Evolutionary conservation across 2,329 filamentous ascomycete species (phyloP), one percentile per base, ranked within the genome.

Genomic region (Pochonia chlamydosporia): DNA sequence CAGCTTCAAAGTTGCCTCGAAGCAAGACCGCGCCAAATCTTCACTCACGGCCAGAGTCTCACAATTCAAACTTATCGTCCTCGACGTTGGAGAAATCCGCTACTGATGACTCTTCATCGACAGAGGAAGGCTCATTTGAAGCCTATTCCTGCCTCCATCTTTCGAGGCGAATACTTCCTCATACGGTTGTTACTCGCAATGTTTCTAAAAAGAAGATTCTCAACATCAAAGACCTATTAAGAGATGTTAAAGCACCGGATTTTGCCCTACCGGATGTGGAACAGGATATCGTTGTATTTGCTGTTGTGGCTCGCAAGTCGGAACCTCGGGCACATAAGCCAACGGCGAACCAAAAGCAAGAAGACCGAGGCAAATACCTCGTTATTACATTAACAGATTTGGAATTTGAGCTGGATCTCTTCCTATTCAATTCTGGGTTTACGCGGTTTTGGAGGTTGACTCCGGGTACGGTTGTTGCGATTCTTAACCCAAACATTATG

Each of bases 371-470:
- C 43, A 96, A 95, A 64, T 99, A 95, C 70, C 96, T 99, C 87
- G 85, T 92, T 2, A 72, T 99, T 52, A 88, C 82, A 2, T 74
- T 99, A 3, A 89, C 88, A 0, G 92, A 99, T 64, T 73, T 99
- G 10, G 85, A 89, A 58, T 96, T 84, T 81, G 89, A 96, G 57
- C 66, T 99, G 11, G 91, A 97, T 54, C 77, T 97, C 36, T 97
- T 90, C 58, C 79, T 99, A 13, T 99, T 99, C 67, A 87, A 88
- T 58, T 83, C 85, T 0, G 95, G 89, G 6, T 96, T 97, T 58
- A 85, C 88, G 14, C 83, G 87, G 46, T 99, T 93, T 70, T 97
- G 92, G 85, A 95, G 95, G 62, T 73, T 97, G n/a, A 84, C 84
- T 0, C 80, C 89, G 2, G 93, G 93, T n/a, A 96, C 91, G 0